Conservation (phyloP, 139 green algal genomes). For the Chlamydomonas urium region DNA sequence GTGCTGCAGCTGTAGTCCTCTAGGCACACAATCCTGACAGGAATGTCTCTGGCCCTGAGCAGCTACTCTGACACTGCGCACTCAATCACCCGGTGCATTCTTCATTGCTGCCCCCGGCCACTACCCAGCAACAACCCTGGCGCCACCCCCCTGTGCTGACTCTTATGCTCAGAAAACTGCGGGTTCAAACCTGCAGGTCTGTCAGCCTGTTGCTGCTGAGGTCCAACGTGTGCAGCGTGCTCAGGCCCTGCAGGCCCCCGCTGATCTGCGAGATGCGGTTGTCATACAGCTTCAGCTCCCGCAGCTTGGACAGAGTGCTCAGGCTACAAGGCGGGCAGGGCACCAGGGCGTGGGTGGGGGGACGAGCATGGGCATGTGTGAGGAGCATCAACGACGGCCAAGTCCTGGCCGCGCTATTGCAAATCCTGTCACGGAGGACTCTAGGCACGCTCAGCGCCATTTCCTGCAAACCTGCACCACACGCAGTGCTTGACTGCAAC, state of each 20-base stretch:
- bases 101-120: background rate
- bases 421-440: background rate
- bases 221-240: constrained; percentile 21
- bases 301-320: constrained; percentile 3
- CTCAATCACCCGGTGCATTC: too few relatives aligned
- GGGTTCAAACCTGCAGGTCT: constrained; percentile 4
- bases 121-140: background rate
- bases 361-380: background rate
- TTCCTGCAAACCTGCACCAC: background rate
- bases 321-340: too few relatives aligned
- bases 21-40: too few relatives aligned
- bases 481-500: too few relatives aligned
- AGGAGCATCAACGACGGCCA: background rate
- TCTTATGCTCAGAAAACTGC: background rate
- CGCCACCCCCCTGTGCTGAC: background rate
- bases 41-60: too few relatives aligned
- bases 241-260: constrained; percentile 7
- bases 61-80: too few relatives aligned
- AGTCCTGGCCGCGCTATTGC: background rate
- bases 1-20: background rate
- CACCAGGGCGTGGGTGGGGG: background rate
- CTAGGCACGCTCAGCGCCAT: too few relatives aligned
- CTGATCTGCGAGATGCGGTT: constrained; percentile 6
- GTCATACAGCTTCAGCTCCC: constrained; percentile 32
- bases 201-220: constrained; percentile 17